Conservation (phyloP, 306 rosid genomes). For the Casuarina glauca region DNA sequence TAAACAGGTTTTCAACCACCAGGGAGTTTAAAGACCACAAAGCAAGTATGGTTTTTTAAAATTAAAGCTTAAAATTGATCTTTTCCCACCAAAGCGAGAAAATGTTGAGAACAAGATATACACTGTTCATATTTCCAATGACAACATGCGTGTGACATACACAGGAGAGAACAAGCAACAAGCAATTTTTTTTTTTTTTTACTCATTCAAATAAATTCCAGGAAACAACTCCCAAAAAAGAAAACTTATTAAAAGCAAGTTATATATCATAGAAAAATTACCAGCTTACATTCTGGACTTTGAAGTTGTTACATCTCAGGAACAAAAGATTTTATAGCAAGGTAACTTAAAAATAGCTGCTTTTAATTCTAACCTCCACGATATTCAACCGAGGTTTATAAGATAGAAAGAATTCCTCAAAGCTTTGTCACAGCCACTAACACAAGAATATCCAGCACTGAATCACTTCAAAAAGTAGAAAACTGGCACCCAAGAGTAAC, state of each 20-base stretch:
- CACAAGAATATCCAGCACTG: neutral
- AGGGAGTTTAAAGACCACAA: no score
- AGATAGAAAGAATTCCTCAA: neutral
- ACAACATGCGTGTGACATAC: constrained; percentile 1
- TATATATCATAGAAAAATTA: neutral
- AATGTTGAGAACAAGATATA: neutral
- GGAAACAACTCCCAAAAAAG: no score
- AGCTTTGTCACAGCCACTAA: neutral
- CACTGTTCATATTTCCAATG: neutral
- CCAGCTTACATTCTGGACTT: constrained; percentile 5
- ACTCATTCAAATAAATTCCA: neutral
- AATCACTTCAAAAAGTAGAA: neutral
- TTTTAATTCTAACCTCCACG: neutral
- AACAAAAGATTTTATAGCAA: neutral
- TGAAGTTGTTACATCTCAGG: neutral
- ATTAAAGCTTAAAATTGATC: neutral
- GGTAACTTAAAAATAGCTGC: neutral
- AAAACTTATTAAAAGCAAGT: neutral
- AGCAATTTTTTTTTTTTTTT: neutral
- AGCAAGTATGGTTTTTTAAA: neutral
- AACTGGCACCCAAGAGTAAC: neutral
- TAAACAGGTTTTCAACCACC: neutral
- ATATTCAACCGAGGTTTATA: neutral
- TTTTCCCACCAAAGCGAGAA: no score
- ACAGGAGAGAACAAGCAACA: neutral